Evolutionary conservation across 495 filamentous ascomycete species (phyloP).

Genomic region (Daldinia decipiens): DNA sequence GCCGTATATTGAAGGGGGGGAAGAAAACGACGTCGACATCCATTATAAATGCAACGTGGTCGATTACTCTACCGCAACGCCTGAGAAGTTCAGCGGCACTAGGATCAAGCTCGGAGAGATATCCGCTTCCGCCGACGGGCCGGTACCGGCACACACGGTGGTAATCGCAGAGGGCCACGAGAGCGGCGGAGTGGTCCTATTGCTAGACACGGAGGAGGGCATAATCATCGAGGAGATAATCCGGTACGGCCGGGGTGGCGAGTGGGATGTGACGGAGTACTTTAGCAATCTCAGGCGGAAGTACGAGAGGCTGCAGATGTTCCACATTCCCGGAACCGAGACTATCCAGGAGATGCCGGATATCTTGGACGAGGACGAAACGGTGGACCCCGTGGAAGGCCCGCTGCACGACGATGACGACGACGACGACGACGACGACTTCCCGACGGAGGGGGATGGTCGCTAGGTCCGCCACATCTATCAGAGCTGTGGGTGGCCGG

Average conservation of each 20-base stretch:
- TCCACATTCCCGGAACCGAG: neutral
- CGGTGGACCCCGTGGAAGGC: neutral
- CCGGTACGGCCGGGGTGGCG: neutral
- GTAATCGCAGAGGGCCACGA: neutral
- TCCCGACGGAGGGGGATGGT: neutral
- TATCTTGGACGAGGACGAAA: neutral
- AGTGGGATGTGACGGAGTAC: neutral
- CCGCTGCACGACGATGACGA: neutral
- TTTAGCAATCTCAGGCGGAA: neutral
- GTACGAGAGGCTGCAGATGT: neutral
- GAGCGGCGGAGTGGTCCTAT: neutral
- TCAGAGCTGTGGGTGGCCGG: neutral
- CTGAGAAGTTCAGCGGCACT: neutral
- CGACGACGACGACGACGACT: too few relatives aligned
- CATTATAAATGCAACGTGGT: neutral
- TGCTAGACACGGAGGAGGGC: neutral
- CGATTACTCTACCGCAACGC: neutral
- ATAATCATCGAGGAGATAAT: neutral
- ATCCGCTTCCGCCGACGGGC: neutral
- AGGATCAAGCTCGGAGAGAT: neutral
- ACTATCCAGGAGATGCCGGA: neutral
- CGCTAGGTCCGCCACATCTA: neutral
- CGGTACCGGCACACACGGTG: neutral
- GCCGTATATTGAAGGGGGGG: neutral
- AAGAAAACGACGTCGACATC: neutral